Base-by-base conservation (phyloP, 75 land plant species). In the Sequoiadendron giganteum region DNA sequence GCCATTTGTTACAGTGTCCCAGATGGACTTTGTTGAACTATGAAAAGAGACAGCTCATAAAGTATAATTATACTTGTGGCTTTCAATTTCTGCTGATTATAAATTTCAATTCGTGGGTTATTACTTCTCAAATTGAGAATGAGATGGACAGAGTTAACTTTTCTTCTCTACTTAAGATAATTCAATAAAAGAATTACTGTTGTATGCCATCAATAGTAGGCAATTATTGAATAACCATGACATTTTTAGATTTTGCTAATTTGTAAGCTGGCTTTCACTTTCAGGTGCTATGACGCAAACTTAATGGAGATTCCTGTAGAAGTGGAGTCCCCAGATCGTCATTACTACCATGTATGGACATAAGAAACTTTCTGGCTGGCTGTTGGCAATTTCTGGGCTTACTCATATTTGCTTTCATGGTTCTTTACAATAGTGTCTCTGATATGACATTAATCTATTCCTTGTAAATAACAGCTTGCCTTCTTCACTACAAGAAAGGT, bases 401-500 rank as follows among this genome's bases (percentile, higher is more conserved):
- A 47, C 18, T 55, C 32, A n/a, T 25, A n/a, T 28, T 85, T 85
- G 25, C 56, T 49, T 65, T 87, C 34, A 18, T 54, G 88, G 32
- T 54, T 11, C 5, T 85, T 76, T 87, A 43, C 10, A 87, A 8
- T 25, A 42, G 32, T 16, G 86, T 40, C 86, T 47, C 47, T 43
- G 21, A 72, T 86, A 25, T 86, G 68, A 10, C 30, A 21, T 83
- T 65, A 56, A 86, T 58, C 42, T 70, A 34, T 47, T 25, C 34
- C 30, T 47, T 47, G 73, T 25, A 47, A 34, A 48, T 55, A 87
- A 89, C 87, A 98, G 99, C 88, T 98, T 76, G 99, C 99, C 21
- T 96, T 98, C 86, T 98, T 98, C 92, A 98, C 99, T 11, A 93
- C 93, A 76, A 94, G 97, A 90, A 87, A 83, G 30, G 95, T 98